A percentile compares a stretch with the other conserved stretches of the same genome.
Evolutionary conservation across 352 stramenopile species (phyloP).

Genomic region (Blastocystis sp.): DNA sequence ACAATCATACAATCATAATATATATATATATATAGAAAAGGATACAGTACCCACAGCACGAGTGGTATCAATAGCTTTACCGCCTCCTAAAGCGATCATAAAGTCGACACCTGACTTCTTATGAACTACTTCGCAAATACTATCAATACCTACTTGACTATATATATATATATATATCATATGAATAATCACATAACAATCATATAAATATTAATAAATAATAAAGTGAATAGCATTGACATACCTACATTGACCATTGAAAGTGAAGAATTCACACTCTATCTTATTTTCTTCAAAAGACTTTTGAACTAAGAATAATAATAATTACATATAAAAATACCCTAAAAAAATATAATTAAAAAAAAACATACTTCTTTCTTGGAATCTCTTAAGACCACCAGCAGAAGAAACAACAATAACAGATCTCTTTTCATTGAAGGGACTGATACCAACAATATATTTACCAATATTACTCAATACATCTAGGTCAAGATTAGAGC

Average conservation of each 20-base stretch:
- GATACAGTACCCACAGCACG: conserved; percentile 25
- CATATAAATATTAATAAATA: too few species aligned
- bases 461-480: conserved; percentile 18
- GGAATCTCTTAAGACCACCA: conserved; percentile 16
- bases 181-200: too few species aligned
- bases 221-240: too few species aligned
- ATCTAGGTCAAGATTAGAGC: too few species aligned
- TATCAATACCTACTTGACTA: conserved; percentile 29
- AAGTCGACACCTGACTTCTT: conserved; percentile 27
- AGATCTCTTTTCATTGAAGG: conserved; percentile 17
- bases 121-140: conserved; percentile 3
- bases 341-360: not conserved
- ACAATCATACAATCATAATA: too few species aligned
- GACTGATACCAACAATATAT: conserved; percentile 32
- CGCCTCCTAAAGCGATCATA: conserved; percentile 20
- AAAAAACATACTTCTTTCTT: not conserved
- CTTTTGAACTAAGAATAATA: conserved; percentile 7
- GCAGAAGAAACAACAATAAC: conserved; percentile 26
- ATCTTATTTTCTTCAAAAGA: conserved; percentile 16
- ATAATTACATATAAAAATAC: not conserved
- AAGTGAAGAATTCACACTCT: conserved; percentile 13
- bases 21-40: too few species aligned
- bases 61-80: conserved; percentile 26
- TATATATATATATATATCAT: not conserved
- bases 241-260: conserved; percentile 34